phyloP scores from a whole-genome alignment of 2,329 filamentous ascomycete genomes.

The Colletotrichum nymphaeae region DNA sequence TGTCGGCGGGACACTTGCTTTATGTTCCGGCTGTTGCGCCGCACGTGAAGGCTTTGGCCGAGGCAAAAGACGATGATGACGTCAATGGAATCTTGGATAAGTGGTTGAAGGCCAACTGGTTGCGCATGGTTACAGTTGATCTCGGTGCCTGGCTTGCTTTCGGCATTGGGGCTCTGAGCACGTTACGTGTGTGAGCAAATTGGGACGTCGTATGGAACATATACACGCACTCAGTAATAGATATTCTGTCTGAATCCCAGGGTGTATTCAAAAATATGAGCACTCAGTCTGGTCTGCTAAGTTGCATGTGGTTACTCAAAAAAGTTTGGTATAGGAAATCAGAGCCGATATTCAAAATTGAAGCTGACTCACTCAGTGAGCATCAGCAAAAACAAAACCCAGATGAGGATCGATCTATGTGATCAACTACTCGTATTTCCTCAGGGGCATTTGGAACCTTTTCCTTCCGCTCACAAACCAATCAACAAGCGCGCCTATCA shows the following conservation, averaged over 20 bases:
- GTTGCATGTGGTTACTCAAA: too few relatives aligned
- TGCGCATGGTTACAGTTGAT: slow-evolving; percentile 2
- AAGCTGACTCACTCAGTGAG: too few relatives aligned
- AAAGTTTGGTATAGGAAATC: not conserved
- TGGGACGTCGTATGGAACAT: not conserved
- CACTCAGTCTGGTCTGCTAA: too few relatives aligned
- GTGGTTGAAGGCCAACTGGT: slow-evolving; percentile 5
- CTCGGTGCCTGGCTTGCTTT: slow-evolving; percentile 16
- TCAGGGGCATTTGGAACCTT: not conserved
- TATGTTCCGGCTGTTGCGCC: slow-evolving; percentile 42
- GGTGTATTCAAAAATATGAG: too few relatives aligned
- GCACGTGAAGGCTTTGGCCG: not conserved
- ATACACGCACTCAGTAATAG: too few relatives aligned
- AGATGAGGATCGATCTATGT: not conserved
- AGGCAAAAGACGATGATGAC: not conserved
- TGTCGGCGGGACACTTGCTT: slow-evolving; percentile 45
- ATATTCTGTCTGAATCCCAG: too few relatives aligned
- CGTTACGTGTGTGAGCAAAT: not conserved
- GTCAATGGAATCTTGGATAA: not conserved
- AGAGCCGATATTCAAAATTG: not conserved
- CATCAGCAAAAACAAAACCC: too few relatives aligned
- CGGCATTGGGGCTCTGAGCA: not conserved
- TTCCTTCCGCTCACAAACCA: not conserved
- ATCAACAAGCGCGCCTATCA: not conserved
- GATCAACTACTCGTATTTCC: not conserved